These are phyloP conservation scores for Russula foetens DNA, from an alignment of 768 basidiomycete genomes.

Conservation along the genomic window DNA sequence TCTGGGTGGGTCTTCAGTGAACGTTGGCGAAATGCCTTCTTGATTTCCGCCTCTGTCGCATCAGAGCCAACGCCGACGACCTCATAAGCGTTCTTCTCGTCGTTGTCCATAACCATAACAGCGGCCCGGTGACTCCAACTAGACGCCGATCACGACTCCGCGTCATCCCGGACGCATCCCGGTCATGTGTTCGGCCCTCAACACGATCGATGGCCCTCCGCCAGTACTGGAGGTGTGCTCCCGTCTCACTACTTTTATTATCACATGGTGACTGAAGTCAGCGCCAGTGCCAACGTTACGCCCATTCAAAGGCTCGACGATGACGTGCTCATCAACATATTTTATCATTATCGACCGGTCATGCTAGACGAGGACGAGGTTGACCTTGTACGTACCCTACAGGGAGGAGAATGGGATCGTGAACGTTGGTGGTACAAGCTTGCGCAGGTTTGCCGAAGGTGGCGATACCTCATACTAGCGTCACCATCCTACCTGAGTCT, in stretches of 20 bases:
- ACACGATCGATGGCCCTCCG: background rate
- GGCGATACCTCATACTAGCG: background rate
- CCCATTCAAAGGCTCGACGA: background rate
- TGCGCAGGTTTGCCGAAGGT: background rate
- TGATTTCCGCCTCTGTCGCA: constrained; percentile 69
- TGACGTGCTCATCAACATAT: background rate
- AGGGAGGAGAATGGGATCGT: background rate
- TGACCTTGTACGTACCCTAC: background rate
- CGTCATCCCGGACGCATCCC: too few relatives aligned
- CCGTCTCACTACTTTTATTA: background rate
- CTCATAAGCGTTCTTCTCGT: constrained; percentile 68
- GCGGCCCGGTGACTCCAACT: background rate
- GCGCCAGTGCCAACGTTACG: background rate
- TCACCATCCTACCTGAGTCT: background rate
- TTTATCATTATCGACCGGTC: background rate
- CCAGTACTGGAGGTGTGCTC: background rate
- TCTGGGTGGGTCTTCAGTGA: constrained; percentile 87
- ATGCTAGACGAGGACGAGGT: background rate
- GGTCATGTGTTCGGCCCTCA: background rate
- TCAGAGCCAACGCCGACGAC: constrained; percentile 53
- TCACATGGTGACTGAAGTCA: background rate
- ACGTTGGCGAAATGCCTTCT: constrained; percentile 67
- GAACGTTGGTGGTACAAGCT: background rate
- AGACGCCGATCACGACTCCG: too few relatives aligned
- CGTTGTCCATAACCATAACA: constrained; percentile 18